These are phyloP conservation scores for Pleurotus ostreatus DNA, from an alignment of 768 basidiomycete genomes.

Conservation along the genomic window DNA sequence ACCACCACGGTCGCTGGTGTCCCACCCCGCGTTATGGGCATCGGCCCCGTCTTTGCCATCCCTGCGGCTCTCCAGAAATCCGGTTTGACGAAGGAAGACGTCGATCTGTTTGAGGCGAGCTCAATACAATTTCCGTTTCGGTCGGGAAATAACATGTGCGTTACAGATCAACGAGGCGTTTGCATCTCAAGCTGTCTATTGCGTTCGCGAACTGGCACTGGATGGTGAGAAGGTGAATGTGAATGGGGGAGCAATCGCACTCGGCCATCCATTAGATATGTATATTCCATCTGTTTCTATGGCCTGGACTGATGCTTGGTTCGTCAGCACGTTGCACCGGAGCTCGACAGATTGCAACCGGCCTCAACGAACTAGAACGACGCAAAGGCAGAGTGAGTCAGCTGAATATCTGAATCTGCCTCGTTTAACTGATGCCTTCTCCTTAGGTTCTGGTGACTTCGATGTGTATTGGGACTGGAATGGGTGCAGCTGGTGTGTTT, in stretches of 20 bases:
- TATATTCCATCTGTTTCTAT: not conserved
- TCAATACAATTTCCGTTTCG: not conserved
- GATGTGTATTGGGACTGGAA: slow-evolving; percentile 90
- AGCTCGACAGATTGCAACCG: slow-evolving; percentile 79
- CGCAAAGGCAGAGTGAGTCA: slow-evolving; percentile 59
- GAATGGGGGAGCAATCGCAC: slow-evolving; percentile 87
- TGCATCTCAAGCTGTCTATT: slow-evolving; percentile 79
- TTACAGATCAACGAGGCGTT: slow-evolving; percentile 87
- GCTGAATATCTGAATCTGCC: slow-evolving; percentile 3
- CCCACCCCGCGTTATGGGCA: slow-evolving; percentile 82
- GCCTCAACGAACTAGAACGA: slow-evolving; percentile 68
- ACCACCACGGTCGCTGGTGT: slow-evolving; percentile 71
- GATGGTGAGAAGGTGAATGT: slow-evolving; percentile 44
- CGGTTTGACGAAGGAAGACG: slow-evolving; percentile 63
- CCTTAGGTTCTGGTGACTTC: slow-evolving; percentile 73
- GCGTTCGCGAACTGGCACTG: slow-evolving; percentile 60
- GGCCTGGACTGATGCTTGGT: slow-evolving; percentile 14
- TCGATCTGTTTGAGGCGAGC: slow-evolving; percentile 75
- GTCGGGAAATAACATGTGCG: not conserved
- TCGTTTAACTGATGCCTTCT: slow-evolving; percentile 5
- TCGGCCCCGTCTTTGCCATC: slow-evolving; percentile 84
- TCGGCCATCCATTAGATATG: slow-evolving; percentile 77
- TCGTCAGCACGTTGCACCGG: slow-evolving; percentile 69
- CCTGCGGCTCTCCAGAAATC: slow-evolving; percentile 66
- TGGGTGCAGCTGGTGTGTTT: slow-evolving; percentile 85